Conservation (phyloP, 108 stramenopile species). For the Skeletonema grethae region DNA sequence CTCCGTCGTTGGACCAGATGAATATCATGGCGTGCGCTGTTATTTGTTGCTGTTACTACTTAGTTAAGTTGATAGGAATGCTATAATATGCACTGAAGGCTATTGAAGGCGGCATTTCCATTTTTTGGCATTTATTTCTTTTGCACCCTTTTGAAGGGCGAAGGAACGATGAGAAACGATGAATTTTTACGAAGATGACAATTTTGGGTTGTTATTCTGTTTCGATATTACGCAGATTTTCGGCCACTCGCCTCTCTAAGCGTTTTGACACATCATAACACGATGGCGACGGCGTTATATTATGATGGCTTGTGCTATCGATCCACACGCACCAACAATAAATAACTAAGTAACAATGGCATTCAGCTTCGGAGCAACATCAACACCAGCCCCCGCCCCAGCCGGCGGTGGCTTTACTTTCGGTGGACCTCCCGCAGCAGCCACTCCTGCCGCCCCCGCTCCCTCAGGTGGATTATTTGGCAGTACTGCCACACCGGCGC, state of each 20-base stretch:
- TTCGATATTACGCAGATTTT: no score
- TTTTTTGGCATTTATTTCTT: no score
- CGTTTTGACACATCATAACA: neutral
- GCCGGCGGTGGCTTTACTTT: constrained; percentile 11
- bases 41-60: no score
- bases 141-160: no score
- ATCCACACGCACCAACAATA: neutral
- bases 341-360: neutral
- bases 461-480: constrained; percentile 62
- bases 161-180: no score
- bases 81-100: no score
- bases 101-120: no score
- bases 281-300: neutral
- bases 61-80: neutral
- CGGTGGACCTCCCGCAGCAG: constrained; percentile 13
- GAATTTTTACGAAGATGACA: no score
- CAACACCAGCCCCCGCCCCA: constrained; percentile 10
- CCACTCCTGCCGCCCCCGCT: constrained; percentile 3
- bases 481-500: constrained; percentile 27
- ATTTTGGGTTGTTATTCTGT: no score
- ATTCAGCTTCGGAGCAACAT: constrained; percentile 28
- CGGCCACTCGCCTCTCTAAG: no score
- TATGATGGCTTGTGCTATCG: neutral
- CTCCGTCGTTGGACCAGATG: constrained; percentile 28
- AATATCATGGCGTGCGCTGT: constrained; percentile 15